phyloP scores from a whole-genome alignment of 148 eudicot genomes.

The Chenopodium suecicum region DNA sequence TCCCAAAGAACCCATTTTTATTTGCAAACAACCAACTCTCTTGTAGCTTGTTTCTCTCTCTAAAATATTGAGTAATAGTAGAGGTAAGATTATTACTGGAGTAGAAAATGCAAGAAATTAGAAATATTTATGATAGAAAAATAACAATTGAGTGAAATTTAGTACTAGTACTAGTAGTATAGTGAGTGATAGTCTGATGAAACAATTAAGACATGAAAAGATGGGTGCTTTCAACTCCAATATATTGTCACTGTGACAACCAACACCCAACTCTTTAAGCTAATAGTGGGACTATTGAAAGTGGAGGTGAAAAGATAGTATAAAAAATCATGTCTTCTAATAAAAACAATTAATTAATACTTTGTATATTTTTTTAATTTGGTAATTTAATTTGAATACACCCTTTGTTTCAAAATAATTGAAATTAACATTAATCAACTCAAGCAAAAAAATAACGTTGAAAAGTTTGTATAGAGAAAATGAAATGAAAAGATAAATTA shows the following conservation, averaged over 20 bases:
- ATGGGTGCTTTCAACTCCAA: constrained; percentile 87
- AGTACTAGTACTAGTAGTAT: constrained; percentile 32
- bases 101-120: neutral
- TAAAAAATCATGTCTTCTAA: neutral
- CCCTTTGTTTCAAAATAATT: too few relatives aligned
- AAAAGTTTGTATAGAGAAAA: too few relatives aligned
- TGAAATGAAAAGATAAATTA: too few relatives aligned
- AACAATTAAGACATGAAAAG: constrained; percentile 70
- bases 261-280: constrained; percentile 37
- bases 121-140: constrained; percentile 26
- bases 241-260: constrained; percentile 68
- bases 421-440: too few relatives aligned
- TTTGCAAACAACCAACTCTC: neutral
- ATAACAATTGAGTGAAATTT: neutral
- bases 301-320: constrained; percentile 18
- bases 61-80: neutral
- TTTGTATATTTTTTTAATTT: neutral
- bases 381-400: too few relatives aligned
- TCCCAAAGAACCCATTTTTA: constrained; percentile 56
- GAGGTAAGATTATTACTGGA: neutral
- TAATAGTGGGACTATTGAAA: constrained; percentile 12
- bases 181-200: neutral
- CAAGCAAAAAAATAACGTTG: too few relatives aligned
- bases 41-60: constrained; percentile 18
- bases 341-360: neutral